A percentile compares a stretch with the other conserved stretches of the same genome.
Conservation (phyloP, 306 rosid genomes). For the Sesbania bispinosa region DNA sequence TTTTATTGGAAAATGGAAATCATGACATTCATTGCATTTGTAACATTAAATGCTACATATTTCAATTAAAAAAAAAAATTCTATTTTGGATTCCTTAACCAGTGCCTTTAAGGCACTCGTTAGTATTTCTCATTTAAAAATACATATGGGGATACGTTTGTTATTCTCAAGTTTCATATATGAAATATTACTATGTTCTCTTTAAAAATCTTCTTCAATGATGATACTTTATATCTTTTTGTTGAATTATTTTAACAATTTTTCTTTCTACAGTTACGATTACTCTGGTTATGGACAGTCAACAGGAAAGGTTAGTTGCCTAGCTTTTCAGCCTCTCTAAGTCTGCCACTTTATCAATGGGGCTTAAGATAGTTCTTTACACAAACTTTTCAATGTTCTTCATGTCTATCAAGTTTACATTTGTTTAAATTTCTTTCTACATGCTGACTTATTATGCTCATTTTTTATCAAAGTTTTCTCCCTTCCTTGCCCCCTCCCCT, state of each 20-base stretch:
- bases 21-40: no score
- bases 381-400: neutral
- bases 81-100: no score
- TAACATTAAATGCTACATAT: no score
- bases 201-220: neutral
- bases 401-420: neutral
- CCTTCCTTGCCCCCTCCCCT: neutral
- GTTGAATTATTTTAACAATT: slow-evolving; percentile 13
- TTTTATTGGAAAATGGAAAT: no score
- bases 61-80: no score
- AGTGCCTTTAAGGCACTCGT: no score
- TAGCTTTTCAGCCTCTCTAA: neutral
- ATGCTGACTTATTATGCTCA: neutral
- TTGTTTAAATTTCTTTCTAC: neutral
- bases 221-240: neutral
- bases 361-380: neutral
- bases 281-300: slow-evolving; percentile 98
- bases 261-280: slow-evolving; percentile 67
- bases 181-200: neutral
- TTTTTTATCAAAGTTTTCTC: neutral
- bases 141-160: neutral
- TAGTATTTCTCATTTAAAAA: no score
- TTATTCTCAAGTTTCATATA: neutral
- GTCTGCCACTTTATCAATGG: neutral
- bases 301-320: slow-evolving; percentile 80